These are phyloP conservation scores for Neurospora sp. DNA, from an alignment of 495 filamentous ascomycete genomes.

Conservation along the genomic window DNA sequence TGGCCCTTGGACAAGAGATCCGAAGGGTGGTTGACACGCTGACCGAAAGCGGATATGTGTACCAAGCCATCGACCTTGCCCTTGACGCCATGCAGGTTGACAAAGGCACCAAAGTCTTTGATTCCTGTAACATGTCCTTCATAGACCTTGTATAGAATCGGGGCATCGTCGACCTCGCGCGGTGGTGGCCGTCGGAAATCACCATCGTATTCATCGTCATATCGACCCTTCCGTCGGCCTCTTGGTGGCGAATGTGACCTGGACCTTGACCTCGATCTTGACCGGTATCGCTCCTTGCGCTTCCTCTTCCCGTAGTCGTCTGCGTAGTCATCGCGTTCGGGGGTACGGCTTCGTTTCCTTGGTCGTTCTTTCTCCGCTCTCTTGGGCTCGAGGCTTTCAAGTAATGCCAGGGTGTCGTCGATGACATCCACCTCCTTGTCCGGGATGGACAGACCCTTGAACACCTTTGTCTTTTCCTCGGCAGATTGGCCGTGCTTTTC, in stretches of 20 bases:
- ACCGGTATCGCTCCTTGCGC: slow-evolving; percentile 38
- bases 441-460: slow-evolving; percentile 82
- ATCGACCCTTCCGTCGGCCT: slow-evolving; percentile 36
- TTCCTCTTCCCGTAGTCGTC: slow-evolving; percentile 40
- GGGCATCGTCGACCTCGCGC: slow-evolving; percentile 67
- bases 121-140: slow-evolving; percentile 81
- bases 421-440: slow-evolving; percentile 66
- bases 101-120: slow-evolving; percentile 93
- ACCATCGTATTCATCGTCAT: slow-evolving; percentile 57
- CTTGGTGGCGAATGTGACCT: slow-evolving; percentile 36
- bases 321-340: slow-evolving; percentile 33
- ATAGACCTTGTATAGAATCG: slow-evolving; percentile 80
- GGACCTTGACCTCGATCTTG: slow-evolving; percentile 41
- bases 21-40: slow-evolving; percentile 81
- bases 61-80: slow-evolving; percentile 91
- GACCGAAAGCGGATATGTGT: slow-evolving; percentile 90
- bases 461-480: slow-evolving; percentile 65
- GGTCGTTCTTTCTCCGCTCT: slow-evolving; percentile 30
- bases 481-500: slow-evolving; percentile 27
- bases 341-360: slow-evolving; percentile 66
- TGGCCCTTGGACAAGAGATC: slow-evolving; percentile 77
- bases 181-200: slow-evolving; percentile 62
- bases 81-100: slow-evolving; percentile 77
- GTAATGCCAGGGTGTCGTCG: slow-evolving; percentile 86
- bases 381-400: slow-evolving; percentile 79